A percentile compares a stretch with the other conserved stretches of the same genome.
phyloP scores from a whole-genome alignment of 495 filamentous ascomycete genomes.

The Annulohypoxylon nitens region DNA sequence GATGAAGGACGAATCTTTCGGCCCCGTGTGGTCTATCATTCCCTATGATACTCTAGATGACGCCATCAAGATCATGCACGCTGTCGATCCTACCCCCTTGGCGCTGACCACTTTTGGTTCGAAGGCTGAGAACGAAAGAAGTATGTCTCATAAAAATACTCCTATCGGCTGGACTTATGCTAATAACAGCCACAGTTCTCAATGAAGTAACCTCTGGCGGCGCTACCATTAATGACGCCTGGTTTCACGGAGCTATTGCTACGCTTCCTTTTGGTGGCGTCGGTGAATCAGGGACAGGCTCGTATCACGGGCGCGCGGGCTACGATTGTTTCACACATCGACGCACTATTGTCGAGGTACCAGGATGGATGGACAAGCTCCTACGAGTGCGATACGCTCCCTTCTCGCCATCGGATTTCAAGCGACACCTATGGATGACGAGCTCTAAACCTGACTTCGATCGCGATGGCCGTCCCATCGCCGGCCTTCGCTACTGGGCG shows the following conservation, averaged over 20 bases:
- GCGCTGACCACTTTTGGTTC: constrained; percentile 86
- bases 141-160: constrained; percentile 53
- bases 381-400: constrained; percentile 86
- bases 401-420: constrained; percentile 66
- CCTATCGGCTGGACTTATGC: background rate
- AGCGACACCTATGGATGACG: constrained; percentile 68
- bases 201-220: constrained; percentile 79
- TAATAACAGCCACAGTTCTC: constrained; percentile 61
- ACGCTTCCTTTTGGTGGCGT: constrained; percentile 92
- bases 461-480: constrained; percentile 73
- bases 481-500: constrained; percentile 62
- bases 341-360: constrained; percentile 79
- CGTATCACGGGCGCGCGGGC: constrained; percentile 84
- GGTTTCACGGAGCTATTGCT: constrained; percentile 80
- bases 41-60: constrained; percentile 81
- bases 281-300: constrained; percentile 84
- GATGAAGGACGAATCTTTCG: constrained; percentile 86
- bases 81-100: constrained; percentile 82
- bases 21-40: constrained; percentile 85
- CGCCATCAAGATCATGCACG: constrained; percentile 80
- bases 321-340: constrained; percentile 90
- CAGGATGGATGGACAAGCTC: constrained; percentile 82
- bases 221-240: constrained; percentile 83
- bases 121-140: constrained; percentile 76
- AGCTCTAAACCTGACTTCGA: constrained; percentile 82